Base-by-base conservation (phyloP, 140 eudicot genomes). In the Bidens hawaiensis region DNA sequence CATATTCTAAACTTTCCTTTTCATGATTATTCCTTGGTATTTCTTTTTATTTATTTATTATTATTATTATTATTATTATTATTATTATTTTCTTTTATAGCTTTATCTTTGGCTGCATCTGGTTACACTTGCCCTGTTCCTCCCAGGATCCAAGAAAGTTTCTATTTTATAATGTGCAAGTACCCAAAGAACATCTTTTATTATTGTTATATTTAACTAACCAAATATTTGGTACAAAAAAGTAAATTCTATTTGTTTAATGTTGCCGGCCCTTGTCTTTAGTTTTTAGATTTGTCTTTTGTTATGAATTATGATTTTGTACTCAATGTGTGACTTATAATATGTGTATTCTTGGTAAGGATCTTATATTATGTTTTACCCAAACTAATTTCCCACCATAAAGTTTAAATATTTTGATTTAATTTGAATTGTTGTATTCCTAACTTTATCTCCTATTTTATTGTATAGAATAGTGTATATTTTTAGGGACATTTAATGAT, bases 101-200 rank as follows among this genome's bases (percentile, higher is more conserved):
- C 74, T 74, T 74, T 66, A 65, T 66, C 74, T 74, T 74, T 74
- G 74, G 64, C 64, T 74, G 69, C 69, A 65, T 66, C 10, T 53
- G 59, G n/a, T 15, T 52, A 41, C 59, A 62, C 59, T 71, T 66
- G 78, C 73, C 22, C 18, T 73, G 73, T 65, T 66, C 34, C 73
- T 66, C 69, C 68, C 78, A 66, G 78, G 78, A 74, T 66, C 78
- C 78, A 74, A 74, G 78, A 66, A 73, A 65, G 67, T 46, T 41
- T 41, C 72, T 47, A 26, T 73, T 65, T 72, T 73, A 55, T 73
- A 47, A 57, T 65, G 15, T 57, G 47, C 28, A 30, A 73, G 6
- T 47, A 38, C 60, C 63, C 55, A 56, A 25, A 65, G 43, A 55
- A 42, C 34, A 58, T 43, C 24, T 53, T 62, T 22, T 26, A 21